Evolutionary conservation across 2,329 filamentous ascomycete genomes (phyloP), one percentile per base, ranked within the genome.

Genomic region (Neopestalotiopsis sp.): DNA sequence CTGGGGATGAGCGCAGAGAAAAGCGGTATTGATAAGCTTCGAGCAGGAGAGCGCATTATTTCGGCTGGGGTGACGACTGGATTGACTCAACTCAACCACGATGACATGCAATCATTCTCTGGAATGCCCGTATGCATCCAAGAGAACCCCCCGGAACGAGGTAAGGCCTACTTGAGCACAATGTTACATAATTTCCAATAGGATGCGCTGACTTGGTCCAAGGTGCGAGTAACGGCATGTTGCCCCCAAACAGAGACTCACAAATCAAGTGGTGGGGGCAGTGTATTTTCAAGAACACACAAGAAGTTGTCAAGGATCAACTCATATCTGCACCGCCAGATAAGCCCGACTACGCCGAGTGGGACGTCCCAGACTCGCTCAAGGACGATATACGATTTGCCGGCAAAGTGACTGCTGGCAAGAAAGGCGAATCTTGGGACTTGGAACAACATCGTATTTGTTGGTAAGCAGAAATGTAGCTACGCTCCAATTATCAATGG

Each of bases 391-490:
- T 91, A 53, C 76, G 82, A n/a, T 80, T 87, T 58, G 85, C 88
- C 2, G 87, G 86, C 68, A 79, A 85, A 59, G 82, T 87, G 1
- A 90, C 90, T 71, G 91, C 90, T 71, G 90, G 89, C 7, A 83
- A 84, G 61, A 85, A 86, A 28, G 85, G 86, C 34, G 83, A 82
- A 13, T 75, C 79, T 57, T 91, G 87, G 88, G 84, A 87, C 70
- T 85, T 90, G 78, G 85, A 86, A 67, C 88, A 90, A 74, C 86
- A 90, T 74, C 85, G 90, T 5, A 88, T 92, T 69, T 92, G 90
- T 84, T 92, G 90, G 90, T 91, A 77, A 77, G 86, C 79, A 57
- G 7, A 6, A 30, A 13, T 3, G n/a, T 17, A 42, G 40, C 13
- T 5, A 28, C 12, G 5, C 42, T 17, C 9, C 1, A 5, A 38